Evolutionary conservation across 1,139 yeast species (phyloP).

Genomic region (Yamadazyma taylorii): DNA sequence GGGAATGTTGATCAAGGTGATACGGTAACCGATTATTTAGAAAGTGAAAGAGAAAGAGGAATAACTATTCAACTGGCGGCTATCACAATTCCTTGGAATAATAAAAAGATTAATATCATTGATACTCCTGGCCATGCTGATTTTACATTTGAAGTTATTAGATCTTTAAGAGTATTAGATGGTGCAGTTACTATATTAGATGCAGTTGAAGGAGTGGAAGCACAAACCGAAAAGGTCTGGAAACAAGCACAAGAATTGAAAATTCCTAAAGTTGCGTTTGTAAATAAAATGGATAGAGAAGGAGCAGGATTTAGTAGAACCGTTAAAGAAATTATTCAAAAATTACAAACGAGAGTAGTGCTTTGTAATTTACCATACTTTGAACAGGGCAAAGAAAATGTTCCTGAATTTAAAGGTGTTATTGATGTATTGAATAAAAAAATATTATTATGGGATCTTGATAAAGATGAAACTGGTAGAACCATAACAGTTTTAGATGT

Average conservation of each 20-base stretch:
- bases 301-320: constrained; percentile 96
- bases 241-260: constrained; percentile 68
- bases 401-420: constrained; percentile 69
- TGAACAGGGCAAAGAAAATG: constrained; percentile 34
- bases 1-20: constrained; percentile 98
- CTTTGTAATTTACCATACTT: constrained; percentile 81
- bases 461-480: constrained; percentile 51
- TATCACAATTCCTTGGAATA: constrained; percentile 84
- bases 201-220: constrained; percentile 97
- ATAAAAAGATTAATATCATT: constrained; percentile 73
- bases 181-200: constrained; percentile 92
- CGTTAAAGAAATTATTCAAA: constrained; percentile 78
- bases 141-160: constrained; percentile 89
- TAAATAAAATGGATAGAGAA: constrained; percentile 93
- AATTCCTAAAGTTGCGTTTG: constrained; percentile 75
- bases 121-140: constrained; percentile 99
- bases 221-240: constrained; percentile 98
- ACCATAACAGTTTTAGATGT: constrained; percentile 51
- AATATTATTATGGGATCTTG: constrained; percentile 59
- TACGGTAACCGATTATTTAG: constrained; percentile 89
- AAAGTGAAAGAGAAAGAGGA: constrained; percentile 90
- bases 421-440: constrained; percentile 75
- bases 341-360: constrained; percentile 72
- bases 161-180: constrained; percentile 87
- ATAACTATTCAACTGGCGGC: constrained; percentile 98